Base-by-base conservation (phyloP, 179 eudicot genomes). In the Carnegiea gigantea region DNA sequence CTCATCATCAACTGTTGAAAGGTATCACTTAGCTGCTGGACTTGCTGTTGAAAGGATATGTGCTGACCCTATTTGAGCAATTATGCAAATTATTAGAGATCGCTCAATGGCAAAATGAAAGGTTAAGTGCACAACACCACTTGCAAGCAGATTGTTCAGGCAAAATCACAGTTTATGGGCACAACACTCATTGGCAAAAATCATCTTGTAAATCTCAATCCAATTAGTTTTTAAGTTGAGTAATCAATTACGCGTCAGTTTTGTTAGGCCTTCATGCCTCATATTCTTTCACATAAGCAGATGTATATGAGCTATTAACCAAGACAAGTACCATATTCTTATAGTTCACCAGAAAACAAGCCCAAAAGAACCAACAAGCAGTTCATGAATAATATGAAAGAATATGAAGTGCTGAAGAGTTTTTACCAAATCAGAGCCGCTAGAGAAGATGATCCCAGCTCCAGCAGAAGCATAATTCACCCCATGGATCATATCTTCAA, bases 401-500 rank as follows among this genome's bases (percentile, higher is more conserved):
- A 51, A 51, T 51, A 11, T 51, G 18, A 26, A 7, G 28, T 0
- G 14, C 73, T 70, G 46, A 36, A 70, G 44, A 30, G 13, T 36
- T 17, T 14, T n/a, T 84, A 95, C 98, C 91, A 95, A 77, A 85
- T 95, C 97, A 64, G 96, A 90, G 59, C 98, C 98, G 54, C 96
- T 95, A 46, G 97, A 85, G 83, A 92, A 92, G 77, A 95, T 93
- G 40, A 95, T 91, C 23, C 98, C 98, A 82, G 97, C 93, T 40
- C 96, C 98, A 79, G 98, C 97, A 83, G 98, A 95, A 78, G 98
- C 98, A 80, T 92, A 95, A 84, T 95, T 95, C 77, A 93, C 94
- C 12, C 98, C 98, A 44, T 86, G 94, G 49, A 86, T 77, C 98
- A 95, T 91, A 81, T 86, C 90, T 46, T 91, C 90, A 26, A 92